Evolutionary conservation across 2,329 filamentous ascomycete genomes (phyloP), one percentile per base, ranked within the genome.

Genomic region (Aspergillus alliaceus): DNA sequence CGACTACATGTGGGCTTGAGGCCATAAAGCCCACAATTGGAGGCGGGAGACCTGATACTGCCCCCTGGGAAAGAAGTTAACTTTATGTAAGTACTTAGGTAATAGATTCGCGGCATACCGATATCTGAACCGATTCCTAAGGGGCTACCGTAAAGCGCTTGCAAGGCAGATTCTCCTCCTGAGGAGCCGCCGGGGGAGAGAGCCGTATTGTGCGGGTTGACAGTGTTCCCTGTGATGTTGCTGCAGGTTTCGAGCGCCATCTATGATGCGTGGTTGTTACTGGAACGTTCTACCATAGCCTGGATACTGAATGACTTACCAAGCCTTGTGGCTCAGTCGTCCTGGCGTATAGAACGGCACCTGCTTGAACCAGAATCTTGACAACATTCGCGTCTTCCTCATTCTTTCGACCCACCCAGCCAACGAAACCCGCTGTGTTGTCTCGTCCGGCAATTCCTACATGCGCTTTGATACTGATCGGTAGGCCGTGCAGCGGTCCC

Each of bases 401-500:
- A 22, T 55, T 62, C n/a, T 58, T 61, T n/a, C 59, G 56, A 25
- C 68, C 63, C 42, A 65, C 59, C 64, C 66, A 69, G 29, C 58
- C 61, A 11, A 73, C 63, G 37, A 67, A 72, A 2, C 66, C 69
- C 12, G 61, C 61, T 48, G 66, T 69, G 6, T 60, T 34, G 15
- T 62, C 63, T 22, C 67, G 51, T 27, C 57, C 68, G 59, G 68
- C 64, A 50, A 72, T 63, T 2, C 58, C 59, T 31, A 68, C 48
- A 53, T 69, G 66, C 39, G 63, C 69, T 51, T 72, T 82, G 24
- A 80, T 72, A 52, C 76, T 79, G 39, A 81, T 82, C 0, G 84
- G 84, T 2, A 86, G 68, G 20, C 80, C 81, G 58, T 82, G 80
- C 0, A 83, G 69, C 1, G 84, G 82, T 0, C 84, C 84, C 1